Base-by-base conservation (phyloP, 768 basidiomycete species). In the Tulasnella sp. region DNA sequence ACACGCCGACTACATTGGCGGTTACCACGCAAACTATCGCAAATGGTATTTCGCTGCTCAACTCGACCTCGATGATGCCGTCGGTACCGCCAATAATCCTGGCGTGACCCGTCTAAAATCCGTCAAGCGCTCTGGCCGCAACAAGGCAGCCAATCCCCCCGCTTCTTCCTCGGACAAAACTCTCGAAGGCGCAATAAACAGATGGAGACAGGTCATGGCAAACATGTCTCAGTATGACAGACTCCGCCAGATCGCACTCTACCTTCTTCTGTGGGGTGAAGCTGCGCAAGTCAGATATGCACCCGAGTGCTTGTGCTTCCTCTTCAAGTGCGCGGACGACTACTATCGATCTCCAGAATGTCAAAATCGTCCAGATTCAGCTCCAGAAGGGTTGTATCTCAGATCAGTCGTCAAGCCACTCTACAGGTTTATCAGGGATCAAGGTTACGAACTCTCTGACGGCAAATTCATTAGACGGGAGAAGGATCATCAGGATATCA, bases 41-140 rank as follows among this genome's bases (percentile, higher is more conserved):
- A 96, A 96, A 69, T 98, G 95, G 95, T 99, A 99, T 70, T 99
- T 98, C 65, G 95, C 93, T 25, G 91, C 93, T 16, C 95, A 99
- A 65, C 79, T 99, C 54, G 93, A 98, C 65, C 82, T 98, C 37
- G 95, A 99, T 65, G 95, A 99, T 59, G 93, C 91, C 42, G 81
- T 98, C 47, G 95, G 93, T 25, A 78, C 84, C 54, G 75, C 76
- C 5, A 89, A 95, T 62, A 96, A 95, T 64, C 88, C 90, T 0
- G 92, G 92, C 51, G 70, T 95, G 4, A 77, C 76, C 43, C 81
- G 88, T 8, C 74, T 93, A n/a, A 76, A 78, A 53, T 85, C 86
- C 3, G 85, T 86, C 57, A 77, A 71, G 57, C 72, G 74, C 33
- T 73, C 72, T 1, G 64, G 73, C 2, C n/a, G n/a, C n/a, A 37